These are phyloP conservation scores for Mycocalia duriaeana DNA, from an alignment of 1,284 basidiomycete species.

Conservation along the genomic window DNA sequence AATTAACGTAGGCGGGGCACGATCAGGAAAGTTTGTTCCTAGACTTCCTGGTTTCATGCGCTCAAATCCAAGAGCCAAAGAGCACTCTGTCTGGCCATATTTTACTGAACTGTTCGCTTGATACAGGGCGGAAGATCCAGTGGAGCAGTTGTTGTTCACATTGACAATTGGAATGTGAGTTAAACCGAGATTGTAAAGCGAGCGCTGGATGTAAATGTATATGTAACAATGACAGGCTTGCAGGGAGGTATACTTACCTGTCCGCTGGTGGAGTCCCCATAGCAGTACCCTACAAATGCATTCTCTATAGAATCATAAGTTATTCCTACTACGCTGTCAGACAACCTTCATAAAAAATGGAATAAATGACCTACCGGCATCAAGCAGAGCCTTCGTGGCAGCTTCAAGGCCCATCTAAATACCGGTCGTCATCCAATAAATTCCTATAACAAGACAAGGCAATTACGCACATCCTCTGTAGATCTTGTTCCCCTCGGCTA, in stretches of 20 bases:
- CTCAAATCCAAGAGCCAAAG: conserved; percentile 83
- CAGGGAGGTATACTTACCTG: conserved; percentile 43
- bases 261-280: conserved; percentile 77
- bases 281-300: conserved; percentile 78
- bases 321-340: conserved; percentile 42
- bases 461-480: conserved; percentile 58
- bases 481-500: conserved; percentile 60
- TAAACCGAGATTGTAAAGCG: conserved; percentile 82
- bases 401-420: conserved; percentile 76
- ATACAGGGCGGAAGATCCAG: conserved; percentile 71
- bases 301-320: conserved; percentile 76
- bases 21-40: conserved; percentile 66
- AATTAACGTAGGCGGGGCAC: conserved; percentile 52
- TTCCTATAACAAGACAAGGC: neutral
- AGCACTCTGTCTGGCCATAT: conserved; percentile 69
- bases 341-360: too few species aligned
- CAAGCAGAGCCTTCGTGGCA: conserved; percentile 78
- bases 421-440: neutral
- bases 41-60: conserved; percentile 81
- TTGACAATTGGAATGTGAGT: conserved; percentile 85
- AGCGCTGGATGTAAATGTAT: conserved; percentile 33
- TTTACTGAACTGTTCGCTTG: conserved; percentile 67
- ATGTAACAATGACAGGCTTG: neutral
- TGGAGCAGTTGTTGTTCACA: conserved; percentile 84
- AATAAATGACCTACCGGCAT: conserved; percentile 58